Base-by-base conservation (phyloP, 1,284 basidiomycete species). In the Leccinum brunneo-olivaceum region DNA sequence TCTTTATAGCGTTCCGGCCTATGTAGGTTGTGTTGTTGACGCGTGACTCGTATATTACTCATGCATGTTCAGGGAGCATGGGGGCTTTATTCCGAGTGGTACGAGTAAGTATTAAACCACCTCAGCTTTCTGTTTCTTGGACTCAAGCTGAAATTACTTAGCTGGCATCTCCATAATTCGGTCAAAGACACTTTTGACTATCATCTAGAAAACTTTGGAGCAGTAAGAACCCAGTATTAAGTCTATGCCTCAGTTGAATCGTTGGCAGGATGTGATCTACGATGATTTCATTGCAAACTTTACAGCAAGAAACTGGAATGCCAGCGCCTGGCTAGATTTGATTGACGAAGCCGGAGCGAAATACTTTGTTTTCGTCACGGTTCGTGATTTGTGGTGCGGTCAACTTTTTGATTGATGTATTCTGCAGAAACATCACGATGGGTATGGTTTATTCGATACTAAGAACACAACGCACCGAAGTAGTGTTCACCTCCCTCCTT, bases 361-460 rank as follows among this genome's bases (percentile, higher is more conserved):
- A 50, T 81, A 81, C 49, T 79, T 81, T 51, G 77, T 81, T 14
- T 61, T 77, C 27, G 74, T 76, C 15, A 72, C 76, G 6, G 74
- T 72, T 30, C 10, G 66, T 49, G 40, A 27, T 21, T 36, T n/a
- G 24, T 20, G 7, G 34, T 32, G n/a, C 20, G 18, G 2, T 38
- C 21, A 4, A 46, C 37, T 20, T 39, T 4, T 36, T 12, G 41
- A 4, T 15, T 49, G 45, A 52, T 11, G 10, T n/a, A 6, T 12
- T 21, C 9, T 16, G 6, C 43, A 71, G 66, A 75, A 74, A 66
- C 70, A 73, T 44, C 70, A 70, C 36, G 72, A 75, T 40, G 72
- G 73, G 0, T 79, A 71, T 48, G 63, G 65, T 5, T 54, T 81
- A 19, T 80, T 79, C 43, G 73, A 80, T 50, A 73, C 77, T 5